Base-by-base conservation (phyloP, 129 eudicot genomes). In the Centella asiatica region DNA sequence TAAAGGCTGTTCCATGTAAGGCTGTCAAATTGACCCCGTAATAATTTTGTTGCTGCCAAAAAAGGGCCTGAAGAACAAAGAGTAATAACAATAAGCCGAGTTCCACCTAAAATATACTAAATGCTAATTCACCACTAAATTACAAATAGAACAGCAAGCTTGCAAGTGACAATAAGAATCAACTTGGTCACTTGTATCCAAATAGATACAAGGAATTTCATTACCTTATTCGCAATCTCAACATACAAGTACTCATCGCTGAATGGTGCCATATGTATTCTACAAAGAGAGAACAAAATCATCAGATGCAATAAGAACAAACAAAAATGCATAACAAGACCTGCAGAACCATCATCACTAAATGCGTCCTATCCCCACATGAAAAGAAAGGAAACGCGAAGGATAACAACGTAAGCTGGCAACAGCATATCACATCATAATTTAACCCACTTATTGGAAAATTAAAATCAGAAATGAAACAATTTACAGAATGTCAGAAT, bases 251-350 rank as follows among this genome's bases (percentile, higher is more conserved):
- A 81, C 58, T 90, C 95, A 68, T 90, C 98, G 44, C 94, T 78
- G 67, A 90, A 90, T 66, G 98, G 98, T 22, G 98, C 98, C 98
- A 90, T 84, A 63, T 90, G 97, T 74, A 90, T 90, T 76, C 98
- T 90, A 59, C 72, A 79, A 62, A 31, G 65, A 61, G 44, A 49
- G 71, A 73, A 31, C 11, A 44, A 17, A 62, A 13, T 14, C 52
- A 34, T 57, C 45, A 48, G 40, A 64, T 23, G 24, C 36, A 69
- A 12, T 22, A 25, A 42, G 2, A 3, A 33, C 59, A 64, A 64
- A 58, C 12, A 4, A 54, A 58, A 54, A 25, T 4, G 11, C 51
- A 63, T 7, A 18, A 20, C 20, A 64, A 14, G 8, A 22, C 45
- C 44, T 32, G 50, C 60, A 55, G 23, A 23, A 52, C 17, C 45